Evolutionary conservation across 108 stramenopile genomes (phyloP).

Genomic region (Cyclotella baltica): DNA sequence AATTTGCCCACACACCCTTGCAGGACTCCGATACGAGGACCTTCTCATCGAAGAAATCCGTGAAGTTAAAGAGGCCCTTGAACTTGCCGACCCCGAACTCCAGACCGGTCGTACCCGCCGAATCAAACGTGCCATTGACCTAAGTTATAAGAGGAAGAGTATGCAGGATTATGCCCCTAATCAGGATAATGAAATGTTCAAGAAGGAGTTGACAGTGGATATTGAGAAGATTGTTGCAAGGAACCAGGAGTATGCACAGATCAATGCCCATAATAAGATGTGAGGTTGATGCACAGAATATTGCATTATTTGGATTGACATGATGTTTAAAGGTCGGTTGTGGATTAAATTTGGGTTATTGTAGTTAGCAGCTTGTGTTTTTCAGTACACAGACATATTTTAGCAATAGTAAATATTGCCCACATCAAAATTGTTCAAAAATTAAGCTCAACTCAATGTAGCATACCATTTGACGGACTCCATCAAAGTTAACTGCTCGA

Average conservation of each 20-base stretch:
- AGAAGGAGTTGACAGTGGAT: constrained; percentile 75
- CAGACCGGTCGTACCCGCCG: constrained; percentile 85
- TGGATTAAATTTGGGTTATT: too few species aligned
- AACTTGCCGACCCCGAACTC: constrained; percentile 82
- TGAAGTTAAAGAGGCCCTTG: constrained; percentile 84
- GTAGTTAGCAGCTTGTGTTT: too few species aligned
- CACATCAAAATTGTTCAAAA: not conserved
- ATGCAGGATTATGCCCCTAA: constrained; percentile 83
- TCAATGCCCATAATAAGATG: constrained; percentile 81
- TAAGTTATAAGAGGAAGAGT: constrained; percentile 88
- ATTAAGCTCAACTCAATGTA: too few species aligned
- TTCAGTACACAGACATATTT: too few species aligned
- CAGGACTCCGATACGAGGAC: constrained; percentile 89
- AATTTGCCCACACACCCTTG: not conserved
- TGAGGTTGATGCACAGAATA: not conserved
- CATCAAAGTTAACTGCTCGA: not conserved
- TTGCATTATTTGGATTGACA: not conserved
- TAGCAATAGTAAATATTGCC: too few species aligned
- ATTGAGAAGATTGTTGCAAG: constrained; percentile 82
- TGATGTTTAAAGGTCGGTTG: too few species aligned
- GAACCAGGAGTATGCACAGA: constrained; percentile 82
- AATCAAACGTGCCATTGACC: constrained; percentile 88
- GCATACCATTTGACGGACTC: not conserved
- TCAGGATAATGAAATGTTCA: constrained; percentile 76
- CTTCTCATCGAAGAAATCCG: constrained; percentile 77